Evolutionary conservation across 805 yeast species (phyloP).

Genomic region (Candida silvatica): DNA sequence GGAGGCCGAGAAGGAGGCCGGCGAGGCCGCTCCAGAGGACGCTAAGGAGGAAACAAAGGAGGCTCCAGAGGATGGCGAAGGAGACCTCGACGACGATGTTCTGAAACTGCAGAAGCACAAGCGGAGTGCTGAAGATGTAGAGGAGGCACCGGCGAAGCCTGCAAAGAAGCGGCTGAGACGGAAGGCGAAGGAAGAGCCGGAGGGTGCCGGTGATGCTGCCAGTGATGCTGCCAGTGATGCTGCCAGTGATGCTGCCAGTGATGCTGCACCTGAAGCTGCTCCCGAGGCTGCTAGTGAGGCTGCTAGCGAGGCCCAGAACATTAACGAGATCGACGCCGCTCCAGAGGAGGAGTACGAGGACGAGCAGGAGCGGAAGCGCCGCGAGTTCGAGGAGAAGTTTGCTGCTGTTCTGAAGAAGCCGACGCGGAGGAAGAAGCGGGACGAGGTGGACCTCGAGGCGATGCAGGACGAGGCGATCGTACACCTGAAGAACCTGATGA

Average conservation of each 20-base stretch:
- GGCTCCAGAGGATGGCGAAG: slow-evolving; percentile 1
- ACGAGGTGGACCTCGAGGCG: slow-evolving; percentile 90
- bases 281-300: slow-evolving; percentile 26
- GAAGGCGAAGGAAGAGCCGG: slow-evolving; percentile 4
- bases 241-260: slow-evolving; percentile 2
- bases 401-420: slow-evolving; percentile 65
- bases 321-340: slow-evolving; percentile 5
- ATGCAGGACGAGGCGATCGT: slow-evolving; percentile 90
- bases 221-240: slow-evolving; percentile 9
- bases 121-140: slow-evolving; percentile 1
- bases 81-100: slow-evolving; percentile 13
- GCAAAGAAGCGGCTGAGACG: not conserved
- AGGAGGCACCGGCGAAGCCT: not conserved
- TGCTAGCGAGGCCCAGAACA: slow-evolving; percentile 56
- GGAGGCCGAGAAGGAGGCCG: slow-evolving; percentile 1
- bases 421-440: slow-evolving; percentile 56
- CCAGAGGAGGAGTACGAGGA: slow-evolving; percentile 4
- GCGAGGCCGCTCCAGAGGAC: not conserved
- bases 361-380: slow-evolving; percentile 39
- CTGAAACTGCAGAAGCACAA: slow-evolving; percentile 11
- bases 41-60: not conserved
- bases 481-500: slow-evolving; percentile 80
- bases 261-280: slow-evolving; percentile 8
- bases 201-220: slow-evolving; percentile 4
- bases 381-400: slow-evolving; percentile 73